These are phyloP conservation scores for Hibiscus trionum DNA, from an alignment of 345 rosid species.

Conservation along the genomic window DNA sequence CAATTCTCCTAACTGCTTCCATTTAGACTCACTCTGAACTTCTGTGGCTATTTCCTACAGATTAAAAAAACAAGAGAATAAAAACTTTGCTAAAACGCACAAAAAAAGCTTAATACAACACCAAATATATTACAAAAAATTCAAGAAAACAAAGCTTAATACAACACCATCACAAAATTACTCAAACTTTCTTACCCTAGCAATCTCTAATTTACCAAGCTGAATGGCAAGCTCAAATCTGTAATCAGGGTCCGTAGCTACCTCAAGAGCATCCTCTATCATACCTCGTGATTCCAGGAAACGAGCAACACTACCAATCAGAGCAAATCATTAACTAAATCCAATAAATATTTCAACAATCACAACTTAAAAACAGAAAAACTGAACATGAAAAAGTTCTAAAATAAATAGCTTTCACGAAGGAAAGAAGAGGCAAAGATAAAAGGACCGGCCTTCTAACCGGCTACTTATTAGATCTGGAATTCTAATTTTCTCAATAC, in stretches of 20 bases:
- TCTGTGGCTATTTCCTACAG: conserved; percentile 71
- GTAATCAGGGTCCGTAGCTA: conserved; percentile 95
- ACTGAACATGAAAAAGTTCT: not conserved
- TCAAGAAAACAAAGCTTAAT: not conserved
- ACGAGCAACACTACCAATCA: conserved; percentile 73
- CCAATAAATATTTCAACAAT: not conserved
- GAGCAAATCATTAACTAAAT: conserved; percentile 14
- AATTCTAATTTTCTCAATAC: not conserved
- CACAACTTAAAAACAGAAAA: not conserved
- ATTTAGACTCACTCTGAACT: conserved; percentile 83
- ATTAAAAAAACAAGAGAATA: not conserved
- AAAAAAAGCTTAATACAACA: not conserved
- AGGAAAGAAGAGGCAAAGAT: not conserved
- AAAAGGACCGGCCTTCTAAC: not conserved
- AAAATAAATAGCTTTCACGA: not conserved
- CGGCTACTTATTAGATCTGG: not conserved
- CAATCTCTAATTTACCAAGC: conserved; percentile 87
- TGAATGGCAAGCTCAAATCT: conserved; percentile 93
- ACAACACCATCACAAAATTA: not conserved
- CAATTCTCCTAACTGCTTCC: conserved; percentile 97
- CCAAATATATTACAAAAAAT: not conserved
- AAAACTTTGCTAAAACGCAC: not conserved
- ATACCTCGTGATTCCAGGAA: conserved; percentile 98
- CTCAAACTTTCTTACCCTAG: conserved; percentile 50
- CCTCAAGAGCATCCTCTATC: conserved; percentile 93